These are phyloP conservation scores for Apocynum venetum DNA, from an alignment of 257 asterid species.

Conservation along the genomic window DNA sequence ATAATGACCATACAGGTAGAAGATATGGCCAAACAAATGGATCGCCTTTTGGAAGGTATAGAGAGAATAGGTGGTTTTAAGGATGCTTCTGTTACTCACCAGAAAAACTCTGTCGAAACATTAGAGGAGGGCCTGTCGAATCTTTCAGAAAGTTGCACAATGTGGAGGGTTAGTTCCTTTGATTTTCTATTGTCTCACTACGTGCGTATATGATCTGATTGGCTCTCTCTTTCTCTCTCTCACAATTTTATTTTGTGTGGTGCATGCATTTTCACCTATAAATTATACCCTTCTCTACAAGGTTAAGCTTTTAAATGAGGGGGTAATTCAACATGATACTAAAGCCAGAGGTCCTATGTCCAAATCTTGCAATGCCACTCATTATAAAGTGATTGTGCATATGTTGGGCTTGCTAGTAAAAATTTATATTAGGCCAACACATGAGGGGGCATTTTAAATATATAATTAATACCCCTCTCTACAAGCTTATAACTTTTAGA, in stretches of 20 bases:
- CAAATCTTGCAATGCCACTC: not conserved
- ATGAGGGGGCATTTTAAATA: not conserved
- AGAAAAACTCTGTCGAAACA: constrained; percentile 46
- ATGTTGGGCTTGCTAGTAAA: not conserved
- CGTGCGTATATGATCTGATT: constrained; percentile 4
- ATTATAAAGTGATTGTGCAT: not conserved
- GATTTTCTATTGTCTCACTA: constrained; percentile 16
- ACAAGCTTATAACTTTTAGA: too few species aligned
- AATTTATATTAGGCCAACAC: not conserved
- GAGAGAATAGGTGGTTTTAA: constrained; percentile 74
- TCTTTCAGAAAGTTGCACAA: constrained; percentile 67
- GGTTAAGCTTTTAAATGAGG: not conserved
- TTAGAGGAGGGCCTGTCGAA: constrained; percentile 60
- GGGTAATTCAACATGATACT: not conserved
- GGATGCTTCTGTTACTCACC: constrained; percentile 68
- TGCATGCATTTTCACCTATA: not conserved
- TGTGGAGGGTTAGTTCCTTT: constrained; percentile 56
- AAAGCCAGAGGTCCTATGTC: not conserved
- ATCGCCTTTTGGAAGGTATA: constrained; percentile 66
- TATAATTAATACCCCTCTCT: too few species aligned
- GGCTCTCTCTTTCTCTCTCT: not conserved
- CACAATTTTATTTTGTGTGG: not conserved
- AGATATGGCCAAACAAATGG: constrained; percentile 70
- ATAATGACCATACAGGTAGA: constrained; percentile 56
- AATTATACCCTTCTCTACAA: not conserved